Conservation (phyloP, 2,329 filamentous ascomycete genomes). For the Fusarium sp. region DNA sequence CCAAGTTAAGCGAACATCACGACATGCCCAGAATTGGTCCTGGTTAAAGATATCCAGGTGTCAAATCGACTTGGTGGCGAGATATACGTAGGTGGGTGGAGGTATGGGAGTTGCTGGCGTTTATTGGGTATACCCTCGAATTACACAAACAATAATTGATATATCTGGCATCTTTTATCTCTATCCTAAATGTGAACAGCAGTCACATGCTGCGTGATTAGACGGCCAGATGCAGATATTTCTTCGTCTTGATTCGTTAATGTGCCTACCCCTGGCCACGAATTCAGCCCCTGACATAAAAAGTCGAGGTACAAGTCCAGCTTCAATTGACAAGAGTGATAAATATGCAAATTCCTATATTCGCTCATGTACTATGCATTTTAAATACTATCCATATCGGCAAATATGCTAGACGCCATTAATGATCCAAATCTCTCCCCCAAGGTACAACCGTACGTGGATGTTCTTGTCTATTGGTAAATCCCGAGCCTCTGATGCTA, state of each 20-base stretch:
- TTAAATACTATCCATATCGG: conserved; percentile 30
- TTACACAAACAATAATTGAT: not conserved
- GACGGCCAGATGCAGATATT: too few relatives aligned
- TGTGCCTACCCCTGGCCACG: too few relatives aligned
- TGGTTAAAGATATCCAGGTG: conserved; percentile 53
- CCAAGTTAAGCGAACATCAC: conserved; percentile 93
- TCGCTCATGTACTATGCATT: conserved; percentile 37
- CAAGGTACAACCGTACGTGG: conserved; percentile 26
- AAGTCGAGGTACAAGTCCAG: not conserved
- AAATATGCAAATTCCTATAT: conserved; percentile 27
- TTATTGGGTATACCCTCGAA: conserved; percentile 41
- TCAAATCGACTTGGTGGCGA: not conserved
- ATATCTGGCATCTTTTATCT: not conserved
- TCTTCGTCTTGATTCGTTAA: too few relatives aligned
- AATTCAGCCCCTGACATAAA: too few relatives aligned
- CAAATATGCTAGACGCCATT: conserved; percentile 38
- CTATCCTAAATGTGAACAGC: not conserved
- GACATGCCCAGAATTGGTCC: conserved; percentile 85
- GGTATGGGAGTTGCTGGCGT: conserved; percentile 41
- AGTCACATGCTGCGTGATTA: not conserved
- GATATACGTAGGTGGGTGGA: not conserved
- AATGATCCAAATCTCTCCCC: conserved; percentile 28
- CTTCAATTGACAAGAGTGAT: not conserved
- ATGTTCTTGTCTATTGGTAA: conserved; percentile 33
- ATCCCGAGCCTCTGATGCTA: conserved; percentile 32